Evolutionary conservation across 2,329 filamentous ascomycete species (phyloP), one percentile per base, ranked within the genome.

Genomic region (Fusarium guadeloupense): DNA sequence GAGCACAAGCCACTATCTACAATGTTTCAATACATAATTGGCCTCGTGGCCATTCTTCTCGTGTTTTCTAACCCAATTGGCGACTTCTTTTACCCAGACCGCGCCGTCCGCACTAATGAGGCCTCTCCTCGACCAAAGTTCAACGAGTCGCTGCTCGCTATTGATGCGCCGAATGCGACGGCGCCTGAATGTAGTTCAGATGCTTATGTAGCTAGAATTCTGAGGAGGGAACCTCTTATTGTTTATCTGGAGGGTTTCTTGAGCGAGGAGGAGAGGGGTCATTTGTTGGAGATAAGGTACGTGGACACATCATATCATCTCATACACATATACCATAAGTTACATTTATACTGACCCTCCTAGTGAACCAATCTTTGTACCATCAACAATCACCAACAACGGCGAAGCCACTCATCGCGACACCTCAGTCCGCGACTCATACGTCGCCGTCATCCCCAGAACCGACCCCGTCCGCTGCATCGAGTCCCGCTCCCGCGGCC

Each of bases 171-270:
- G 34, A 76, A 77, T 62, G 74, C 74, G 43, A 76, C 75, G 17
- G 64, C 63, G 21, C 66, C 69, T 45, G 69, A 64, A 9, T 84
- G 81, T 48, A 67, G 70, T 0, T 66, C 72, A 2, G 77, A 83
- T 54, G 61, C 74, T 3, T 83, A 84, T 67, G 72, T 74, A 2
- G 76, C 81, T 35, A 80, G 82, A 50, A 74, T 85, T 20, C 69
- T 81, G 51, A 82, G 76, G 38, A 76, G 78, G 48, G 79, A 79
- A 50, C 83, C 83, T 17, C 68, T 85, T 31, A 80, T 85, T 3
- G 66, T 85, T 5, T 85, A 85, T 57, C 72, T 85, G 12, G 81
- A 84, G 71, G 74, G 78, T 16, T 85, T 85, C 62, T 60, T 85
- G 47, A 77, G 74, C 13, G 57, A 62, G 9, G 71, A 71, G 5